Percentiles rank a stretch among this genome's conserved stretches.
These are phyloP conservation scores for Zoysia matrella DNA, from an alignment of 202 grass and related monocot genomes.

Conservation along the genomic window DNA sequence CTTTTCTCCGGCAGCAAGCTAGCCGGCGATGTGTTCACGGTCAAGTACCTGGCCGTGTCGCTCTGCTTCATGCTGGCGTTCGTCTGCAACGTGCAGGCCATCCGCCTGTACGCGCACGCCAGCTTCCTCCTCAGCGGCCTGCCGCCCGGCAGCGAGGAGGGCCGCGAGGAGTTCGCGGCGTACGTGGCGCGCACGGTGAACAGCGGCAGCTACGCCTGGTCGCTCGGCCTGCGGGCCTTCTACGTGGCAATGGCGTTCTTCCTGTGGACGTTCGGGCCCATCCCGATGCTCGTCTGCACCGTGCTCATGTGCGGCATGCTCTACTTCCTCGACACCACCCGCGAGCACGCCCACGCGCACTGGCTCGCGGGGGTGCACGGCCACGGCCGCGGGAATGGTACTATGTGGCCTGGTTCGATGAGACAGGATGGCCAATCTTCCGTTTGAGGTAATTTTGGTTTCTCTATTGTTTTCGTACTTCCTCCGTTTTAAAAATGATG, in stretches of 20 bases:
- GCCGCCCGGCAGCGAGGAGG: slow-evolving; percentile 13
- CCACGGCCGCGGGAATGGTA: not conserved
- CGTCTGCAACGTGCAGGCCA: slow-evolving; percentile 86
- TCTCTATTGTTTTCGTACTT: not conserved
- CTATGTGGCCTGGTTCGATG: no score
- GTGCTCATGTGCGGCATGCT: slow-evolving; percentile 59
- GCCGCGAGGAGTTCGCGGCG: slow-evolving; percentile 32
- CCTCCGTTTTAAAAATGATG: no score
- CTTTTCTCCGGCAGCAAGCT: no score
- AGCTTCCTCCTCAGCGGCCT: slow-evolving; percentile 66
- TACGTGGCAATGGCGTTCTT: slow-evolving; percentile 76
- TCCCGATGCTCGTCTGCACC: slow-evolving; percentile 71
- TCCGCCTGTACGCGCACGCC: slow-evolving; percentile 82
- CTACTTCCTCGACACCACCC: slow-evolving; percentile 78
- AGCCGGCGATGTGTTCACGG: slow-evolving; percentile 37
- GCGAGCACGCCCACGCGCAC: slow-evolving; percentile 31
- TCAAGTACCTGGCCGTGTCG: slow-evolving; percentile 78
- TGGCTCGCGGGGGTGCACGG: not conserved
- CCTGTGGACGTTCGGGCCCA: slow-evolving; percentile 83
- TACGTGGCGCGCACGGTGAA: slow-evolving; percentile 70
- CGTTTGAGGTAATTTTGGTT: not conserved
- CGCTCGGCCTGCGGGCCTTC: slow-evolving; percentile 78
- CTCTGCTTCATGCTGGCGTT: slow-evolving; percentile 90
- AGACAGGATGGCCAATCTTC: not conserved
- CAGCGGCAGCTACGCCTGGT: slow-evolving; percentile 76